Conservation (phyloP, 192 early-diverging fungal species). For the Spinellus fusiger region DNA sequence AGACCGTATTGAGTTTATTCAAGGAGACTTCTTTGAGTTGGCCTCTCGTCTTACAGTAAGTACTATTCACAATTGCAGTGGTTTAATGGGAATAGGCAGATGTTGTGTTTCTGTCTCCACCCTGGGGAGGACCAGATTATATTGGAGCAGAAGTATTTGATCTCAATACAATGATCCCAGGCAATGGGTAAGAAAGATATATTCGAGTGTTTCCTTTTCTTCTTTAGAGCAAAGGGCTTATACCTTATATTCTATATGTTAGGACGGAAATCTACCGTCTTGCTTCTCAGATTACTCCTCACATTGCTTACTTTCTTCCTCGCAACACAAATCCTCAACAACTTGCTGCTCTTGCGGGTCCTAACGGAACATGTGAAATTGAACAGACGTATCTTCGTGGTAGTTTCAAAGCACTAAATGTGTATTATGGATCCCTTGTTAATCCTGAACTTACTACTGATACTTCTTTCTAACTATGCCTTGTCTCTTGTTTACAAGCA, state of each 20-base stretch:
- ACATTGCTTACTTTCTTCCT: constrained; percentile 85
- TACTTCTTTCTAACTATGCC: too few species aligned
- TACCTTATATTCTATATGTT: constrained; percentile 2
- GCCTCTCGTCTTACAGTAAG: constrained; percentile 55
- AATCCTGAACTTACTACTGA: constrained; percentile 3
- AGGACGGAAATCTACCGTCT: constrained; percentile 58
- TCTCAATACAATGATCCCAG: constrained; percentile 65
- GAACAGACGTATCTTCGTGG: constrained; percentile 71
- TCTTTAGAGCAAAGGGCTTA: neutral
- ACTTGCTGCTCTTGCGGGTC: constrained; percentile 50
- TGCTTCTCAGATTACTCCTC: constrained; percentile 59
- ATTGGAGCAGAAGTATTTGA: constrained; percentile 51
- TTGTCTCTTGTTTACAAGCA: too few species aligned
- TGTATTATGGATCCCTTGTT: constrained; percentile 76
- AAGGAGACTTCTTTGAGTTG: constrained; percentile 81
- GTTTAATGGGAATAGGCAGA: constrained; percentile 53
- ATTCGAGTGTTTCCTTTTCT: neutral
- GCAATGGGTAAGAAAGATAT: constrained; percentile 55
- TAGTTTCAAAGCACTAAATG: constrained; percentile 61
- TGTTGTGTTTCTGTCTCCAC: constrained; percentile 88
- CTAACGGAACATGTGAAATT: constrained; percentile 63
- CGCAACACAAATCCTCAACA: constrained; percentile 70
- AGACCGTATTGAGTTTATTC: constrained; percentile 89
- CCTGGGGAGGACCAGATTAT: constrained; percentile 93
- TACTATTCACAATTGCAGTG: neutral